Percentiles rank a stretch among this genome's conserved stretches.
These are phyloP conservation scores for Lepidium sativum DNA, from an alignment of 345 rosid genomes.

Conservation along the genomic window DNA sequence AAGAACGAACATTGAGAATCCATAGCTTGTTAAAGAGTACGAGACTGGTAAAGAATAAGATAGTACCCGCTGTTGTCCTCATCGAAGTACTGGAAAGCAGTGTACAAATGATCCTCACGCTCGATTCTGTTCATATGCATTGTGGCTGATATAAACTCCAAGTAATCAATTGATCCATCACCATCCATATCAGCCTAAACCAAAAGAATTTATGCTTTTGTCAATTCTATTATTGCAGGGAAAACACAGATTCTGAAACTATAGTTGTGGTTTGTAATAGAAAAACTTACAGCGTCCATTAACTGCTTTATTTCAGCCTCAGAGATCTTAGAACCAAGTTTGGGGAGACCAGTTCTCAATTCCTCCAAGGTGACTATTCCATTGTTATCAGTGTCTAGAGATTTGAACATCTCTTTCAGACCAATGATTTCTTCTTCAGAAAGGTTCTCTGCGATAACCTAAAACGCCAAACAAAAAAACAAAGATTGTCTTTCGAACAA, in stretches of 20 bases:
- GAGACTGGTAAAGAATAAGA: neutral
- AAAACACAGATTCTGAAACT: neutral
- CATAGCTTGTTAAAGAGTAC: neutral
- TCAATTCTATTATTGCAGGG: neutral
- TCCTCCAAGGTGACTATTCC: slow-evolving; percentile 90
- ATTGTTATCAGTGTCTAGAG: slow-evolving; percentile 85
- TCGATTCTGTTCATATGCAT: slow-evolving; percentile 96
- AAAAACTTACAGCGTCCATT: slow-evolving; percentile 83
- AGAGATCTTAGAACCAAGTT: slow-evolving; percentile 78
- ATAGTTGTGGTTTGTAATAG: neutral
- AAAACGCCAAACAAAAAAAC: slow-evolving; percentile 8
- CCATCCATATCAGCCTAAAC: slow-evolving; percentile 92
- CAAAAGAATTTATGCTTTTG: slow-evolving; percentile 1
- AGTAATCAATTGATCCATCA: slow-evolving; percentile 90
- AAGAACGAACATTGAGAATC: neutral
- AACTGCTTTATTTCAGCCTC: slow-evolving; percentile 83
- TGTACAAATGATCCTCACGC: slow-evolving; percentile 80
- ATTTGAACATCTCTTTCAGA: slow-evolving; percentile 90
- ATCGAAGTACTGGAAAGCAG: slow-evolving; percentile 88
- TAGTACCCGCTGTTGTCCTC: slow-evolving; percentile 90
- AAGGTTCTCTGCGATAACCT: slow-evolving; percentile 95
- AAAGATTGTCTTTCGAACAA: neutral
- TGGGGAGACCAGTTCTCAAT: slow-evolving; percentile 86
- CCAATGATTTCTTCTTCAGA: slow-evolving; percentile 99
- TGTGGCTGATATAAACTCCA: slow-evolving; percentile 92